phyloP scores from a whole-genome alignment of 257 asterid genomes.

The Handroanthus guayacan region DNA sequence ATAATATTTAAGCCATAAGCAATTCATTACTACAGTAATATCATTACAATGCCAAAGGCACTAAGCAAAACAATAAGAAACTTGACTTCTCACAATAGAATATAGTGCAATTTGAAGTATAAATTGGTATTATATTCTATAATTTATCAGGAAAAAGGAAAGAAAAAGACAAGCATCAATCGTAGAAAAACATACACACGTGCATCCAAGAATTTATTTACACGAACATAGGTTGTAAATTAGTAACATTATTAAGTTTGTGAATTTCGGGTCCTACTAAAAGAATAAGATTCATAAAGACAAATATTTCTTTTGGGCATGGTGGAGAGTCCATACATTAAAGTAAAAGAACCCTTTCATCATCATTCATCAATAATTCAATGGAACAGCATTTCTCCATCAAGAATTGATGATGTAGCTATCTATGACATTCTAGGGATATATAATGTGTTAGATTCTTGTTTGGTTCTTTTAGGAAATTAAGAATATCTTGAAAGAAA shows the following conservation, averaged over 20 bases:
- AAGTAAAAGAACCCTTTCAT: constrained; percentile 22
- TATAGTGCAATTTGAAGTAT: constrained; percentile 6
- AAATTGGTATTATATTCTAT: background rate
- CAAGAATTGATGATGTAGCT: background rate
- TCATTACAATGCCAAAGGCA: no score
- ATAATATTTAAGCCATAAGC: background rate
- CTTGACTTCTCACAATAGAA: background rate
- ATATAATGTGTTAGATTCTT: background rate
- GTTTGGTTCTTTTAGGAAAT: background rate
- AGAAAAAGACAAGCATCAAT: constrained; percentile 12
- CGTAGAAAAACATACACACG: constrained; percentile 20
- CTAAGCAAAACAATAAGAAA: background rate
- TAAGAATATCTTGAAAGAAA: no score
- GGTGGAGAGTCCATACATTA: constrained; percentile 36
- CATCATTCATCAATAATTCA: constrained; percentile 30
- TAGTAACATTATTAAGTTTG: constrained; percentile 37
- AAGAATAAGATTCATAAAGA: constrained; percentile 44
- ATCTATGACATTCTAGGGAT: background rate
- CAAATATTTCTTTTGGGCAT: constrained; percentile 20
- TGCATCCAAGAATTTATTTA: constrained; percentile 26
- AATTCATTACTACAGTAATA: background rate
- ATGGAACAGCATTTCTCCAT: background rate
- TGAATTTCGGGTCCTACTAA: constrained; percentile 31
- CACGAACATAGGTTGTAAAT: constrained; percentile 23
- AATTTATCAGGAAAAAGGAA: constrained; percentile 9